Evolutionary conservation across 108 stramenopile genomes (phyloP), one percentile per base, ranked within the genome.

Genomic region (Stephanodiscus triporus): DNA sequence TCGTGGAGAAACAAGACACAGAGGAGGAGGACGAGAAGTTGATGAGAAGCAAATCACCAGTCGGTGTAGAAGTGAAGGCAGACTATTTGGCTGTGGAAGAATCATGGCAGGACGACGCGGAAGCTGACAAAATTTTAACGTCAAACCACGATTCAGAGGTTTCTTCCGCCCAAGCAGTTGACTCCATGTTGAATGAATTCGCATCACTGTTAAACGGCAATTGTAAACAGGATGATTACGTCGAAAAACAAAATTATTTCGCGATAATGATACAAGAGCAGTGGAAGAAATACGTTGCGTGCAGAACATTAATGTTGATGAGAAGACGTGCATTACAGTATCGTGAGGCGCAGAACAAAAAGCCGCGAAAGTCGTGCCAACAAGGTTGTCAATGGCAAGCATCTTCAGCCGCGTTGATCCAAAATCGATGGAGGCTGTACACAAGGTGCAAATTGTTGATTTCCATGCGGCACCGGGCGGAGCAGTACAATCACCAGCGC

Each of bases 271-370:
- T 63, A 16, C 62, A 63, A 26, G 8, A 42, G 43, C 62, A 63
- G 26, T 63, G 62, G 62, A 63, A 14, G 40, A 63, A 26, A 23
- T 26, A 40, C 7, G 4, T 38, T 11, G 43, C 38, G 62, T 63
- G 36, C 26, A 63, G n/a, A 26, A 23, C 34, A 23, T 63, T 63
- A 1, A 63, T 43, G 16, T 26, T 38, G 16, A 63, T 63, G 62
- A 63, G 43, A 43, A 26, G 24, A 24, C 62, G 37, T 63, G 62
- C 62, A 23, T 63, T 63, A 37, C 38, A 32, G 14, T 36, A 63
- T 42, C 37, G 26, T 6, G 43, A 45, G 14, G 16, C 43, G 43
- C 43, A 14, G 14, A 45, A 16, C 1, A 45, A 45, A 3, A 0
- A 16, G 43, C 43, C 14, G 43, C 43, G 1, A 17, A 45, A 0